A percentile compares a stretch with the other conserved stretches of the same genome.
Evolutionary conservation across 2,329 filamentous ascomycete genomes (phyloP).

Genomic region (Aureobasidium uvarum): DNA sequence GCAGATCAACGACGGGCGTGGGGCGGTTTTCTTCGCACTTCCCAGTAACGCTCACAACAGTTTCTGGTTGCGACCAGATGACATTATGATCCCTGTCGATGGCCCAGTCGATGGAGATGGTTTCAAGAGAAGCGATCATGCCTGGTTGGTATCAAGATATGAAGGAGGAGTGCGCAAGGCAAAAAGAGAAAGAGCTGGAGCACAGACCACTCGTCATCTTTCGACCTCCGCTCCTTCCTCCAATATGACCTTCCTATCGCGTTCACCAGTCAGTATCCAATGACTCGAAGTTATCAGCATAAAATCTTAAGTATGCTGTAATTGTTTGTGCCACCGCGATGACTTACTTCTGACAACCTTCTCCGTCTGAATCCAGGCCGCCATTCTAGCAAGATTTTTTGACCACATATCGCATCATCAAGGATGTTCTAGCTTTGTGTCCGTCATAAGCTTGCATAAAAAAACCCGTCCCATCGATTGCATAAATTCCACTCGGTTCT

Average conservation of each 20-base stretch:
- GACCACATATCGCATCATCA: too few relatives aligned
- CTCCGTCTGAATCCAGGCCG: too few relatives aligned
- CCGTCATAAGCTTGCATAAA: too few relatives aligned
- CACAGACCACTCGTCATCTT: not conserved
- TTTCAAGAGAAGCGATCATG: too few relatives aligned
- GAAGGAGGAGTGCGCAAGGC: not conserved
- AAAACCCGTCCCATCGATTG: too few relatives aligned
- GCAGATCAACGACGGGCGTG: not conserved
- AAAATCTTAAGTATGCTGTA: not conserved
- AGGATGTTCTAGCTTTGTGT: too few relatives aligned
- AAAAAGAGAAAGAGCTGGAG: not conserved
- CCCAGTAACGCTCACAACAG: too few relatives aligned
- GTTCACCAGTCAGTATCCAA: not conserved
- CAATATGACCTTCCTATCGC: not conserved
- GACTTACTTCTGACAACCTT: too few relatives aligned
- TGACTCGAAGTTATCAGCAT: not conserved
- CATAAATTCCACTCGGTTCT: too few relatives aligned
- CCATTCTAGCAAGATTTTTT: too few relatives aligned
- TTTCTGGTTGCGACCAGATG: not conserved
- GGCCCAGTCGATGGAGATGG: too few relatives aligned
- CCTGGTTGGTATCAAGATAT: not conserved
- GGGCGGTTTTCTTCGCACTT: not conserved
- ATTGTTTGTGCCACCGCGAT: not conserved
- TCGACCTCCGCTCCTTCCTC: not conserved
- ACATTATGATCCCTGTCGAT: too few relatives aligned